A percentile compares a stretch with the other conserved stretches of the same genome.
These are phyloP conservation scores for Mycena leptocephala DNA, from an alignment of 768 basidiomycete genomes.

Conservation along the genomic window DNA sequence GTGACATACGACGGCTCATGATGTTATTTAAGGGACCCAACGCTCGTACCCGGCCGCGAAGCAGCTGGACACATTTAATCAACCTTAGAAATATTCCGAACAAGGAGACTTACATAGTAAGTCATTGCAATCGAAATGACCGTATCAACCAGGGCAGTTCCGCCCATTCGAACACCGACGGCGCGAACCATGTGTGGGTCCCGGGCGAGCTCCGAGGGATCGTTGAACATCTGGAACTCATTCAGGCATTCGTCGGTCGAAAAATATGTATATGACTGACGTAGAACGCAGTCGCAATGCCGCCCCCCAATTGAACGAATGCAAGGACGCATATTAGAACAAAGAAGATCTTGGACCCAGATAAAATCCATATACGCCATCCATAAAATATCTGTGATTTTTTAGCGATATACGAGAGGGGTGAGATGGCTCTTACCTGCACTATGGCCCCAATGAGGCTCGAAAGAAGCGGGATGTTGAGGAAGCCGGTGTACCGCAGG, in stretches of 20 bases:
- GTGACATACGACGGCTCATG: slow-evolving; percentile 26
- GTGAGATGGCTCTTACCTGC: slow-evolving; percentile 10
- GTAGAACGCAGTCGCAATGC: slow-evolving; percentile 11
- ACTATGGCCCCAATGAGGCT: slow-evolving; percentile 35
- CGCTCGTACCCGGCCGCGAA: slow-evolving; percentile 13
- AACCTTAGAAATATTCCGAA: too few relatives aligned
- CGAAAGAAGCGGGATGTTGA: slow-evolving; percentile 34
- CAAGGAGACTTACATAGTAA: slow-evolving; percentile 20
- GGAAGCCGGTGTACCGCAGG: slow-evolving; percentile 17
- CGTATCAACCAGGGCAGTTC: slow-evolving; percentile 17
- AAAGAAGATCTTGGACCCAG: slow-evolving; percentile 11
- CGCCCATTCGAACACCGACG: slow-evolving; percentile 21
- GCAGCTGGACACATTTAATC: slow-evolving; percentile 3
- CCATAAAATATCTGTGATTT: slow-evolving; percentile 32
- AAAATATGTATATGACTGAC: background rate
- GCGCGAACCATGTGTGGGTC: background rate
- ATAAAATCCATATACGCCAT: slow-evolving; percentile 35
- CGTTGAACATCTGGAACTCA: background rate
- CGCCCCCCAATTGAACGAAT: slow-evolving; percentile 27
- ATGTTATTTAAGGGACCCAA: slow-evolving; percentile 13
- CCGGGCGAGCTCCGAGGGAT: background rate
- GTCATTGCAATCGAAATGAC: slow-evolving; percentile 34
- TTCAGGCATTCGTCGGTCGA: background rate
- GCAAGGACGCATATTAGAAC: slow-evolving; percentile 21
- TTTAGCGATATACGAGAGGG: background rate